These are phyloP conservation scores for Botrytis deweyae DNA, from an alignment of 2,329 filamentous ascomycete genomes.

Conservation along the genomic window DNA sequence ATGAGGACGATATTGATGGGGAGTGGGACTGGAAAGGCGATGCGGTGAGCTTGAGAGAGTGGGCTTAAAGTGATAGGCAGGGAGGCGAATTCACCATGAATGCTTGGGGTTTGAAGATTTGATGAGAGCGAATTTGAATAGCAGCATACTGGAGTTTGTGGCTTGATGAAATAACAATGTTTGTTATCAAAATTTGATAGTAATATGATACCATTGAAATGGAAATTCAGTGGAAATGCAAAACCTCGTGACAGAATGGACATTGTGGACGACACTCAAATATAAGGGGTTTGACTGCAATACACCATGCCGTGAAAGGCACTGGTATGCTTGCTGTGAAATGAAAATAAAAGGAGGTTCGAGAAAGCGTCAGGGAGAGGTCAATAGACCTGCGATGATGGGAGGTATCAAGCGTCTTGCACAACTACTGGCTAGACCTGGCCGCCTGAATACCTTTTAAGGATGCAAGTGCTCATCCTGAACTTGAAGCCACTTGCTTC, in stretches of 20 bases:
- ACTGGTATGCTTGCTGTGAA: neutral
- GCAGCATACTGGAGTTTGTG: neutral
- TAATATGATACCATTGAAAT: neutral
- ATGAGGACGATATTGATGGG: neutral
- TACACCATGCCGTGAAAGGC: no score
- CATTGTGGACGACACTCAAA: neutral
- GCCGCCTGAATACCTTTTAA: neutral
- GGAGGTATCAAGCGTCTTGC: neutral
- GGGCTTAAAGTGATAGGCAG: neutral
- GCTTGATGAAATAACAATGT: neutral
- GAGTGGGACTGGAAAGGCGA: neutral
- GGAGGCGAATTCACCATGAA: neutral
- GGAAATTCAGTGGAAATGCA: neutral
- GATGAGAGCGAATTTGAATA: neutral
- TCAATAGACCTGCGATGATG: neutral
- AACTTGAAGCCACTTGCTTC: neutral
- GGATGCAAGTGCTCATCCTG: neutral
- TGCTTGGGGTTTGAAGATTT: neutral
- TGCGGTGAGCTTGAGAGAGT: neutral
- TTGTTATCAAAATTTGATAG: neutral
- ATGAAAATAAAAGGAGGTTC: neutral
- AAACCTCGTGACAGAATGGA: neutral
- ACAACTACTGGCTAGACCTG: neutral
- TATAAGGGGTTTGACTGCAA: neutral
- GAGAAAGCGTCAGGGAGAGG: neutral